These are phyloP conservation scores for Cinnamomum chago DNA, from an alignment of 164 flowering plant genomes.

Conservation along the genomic window DNA sequence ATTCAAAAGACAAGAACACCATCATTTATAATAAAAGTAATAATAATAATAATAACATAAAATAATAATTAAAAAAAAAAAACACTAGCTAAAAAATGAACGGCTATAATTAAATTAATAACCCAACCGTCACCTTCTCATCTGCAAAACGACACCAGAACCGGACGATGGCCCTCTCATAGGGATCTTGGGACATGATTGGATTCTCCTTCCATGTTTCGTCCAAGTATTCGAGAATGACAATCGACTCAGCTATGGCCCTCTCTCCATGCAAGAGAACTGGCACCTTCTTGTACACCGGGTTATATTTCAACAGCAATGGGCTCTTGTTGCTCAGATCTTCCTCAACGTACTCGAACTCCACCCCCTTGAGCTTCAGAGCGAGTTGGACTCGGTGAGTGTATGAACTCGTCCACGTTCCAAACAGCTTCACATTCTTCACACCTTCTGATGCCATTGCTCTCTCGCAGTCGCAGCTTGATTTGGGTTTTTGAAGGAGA, in stretches of 20 bases:
- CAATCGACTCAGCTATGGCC: constrained; percentile 18
- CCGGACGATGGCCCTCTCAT: constrained; percentile 19
- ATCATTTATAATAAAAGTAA: no score
- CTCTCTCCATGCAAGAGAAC: constrained; percentile 19
- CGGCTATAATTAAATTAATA: not conserved
- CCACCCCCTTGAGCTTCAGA: constrained; percentile 25
- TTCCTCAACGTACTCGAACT: constrained; percentile 23
- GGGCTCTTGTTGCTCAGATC: constrained; percentile 24
- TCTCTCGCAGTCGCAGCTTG: not conserved
- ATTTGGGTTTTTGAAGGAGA: not conserved
- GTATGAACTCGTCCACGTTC: constrained; percentile 27
- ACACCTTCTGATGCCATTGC: constrained; percentile 19
- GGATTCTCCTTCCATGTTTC: constrained; percentile 21
- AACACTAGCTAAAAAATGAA: not conserved
- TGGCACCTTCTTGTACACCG: constrained; percentile 26
- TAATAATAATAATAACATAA: no score
- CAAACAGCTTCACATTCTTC: constrained; percentile 19
- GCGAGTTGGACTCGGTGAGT: constrained; percentile 25
- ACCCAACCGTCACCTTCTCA: constrained; percentile 12
- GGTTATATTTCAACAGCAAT: constrained; percentile 16
- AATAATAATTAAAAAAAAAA: not conserved
- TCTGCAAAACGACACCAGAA: constrained; percentile 25
- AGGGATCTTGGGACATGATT: constrained; percentile 15
- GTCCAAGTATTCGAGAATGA: constrained; percentile 27
- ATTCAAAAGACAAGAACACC: no score